Conservation (phyloP, 2,329 filamentous ascomycete genomes). For the Ophiostoma ips region DNA sequence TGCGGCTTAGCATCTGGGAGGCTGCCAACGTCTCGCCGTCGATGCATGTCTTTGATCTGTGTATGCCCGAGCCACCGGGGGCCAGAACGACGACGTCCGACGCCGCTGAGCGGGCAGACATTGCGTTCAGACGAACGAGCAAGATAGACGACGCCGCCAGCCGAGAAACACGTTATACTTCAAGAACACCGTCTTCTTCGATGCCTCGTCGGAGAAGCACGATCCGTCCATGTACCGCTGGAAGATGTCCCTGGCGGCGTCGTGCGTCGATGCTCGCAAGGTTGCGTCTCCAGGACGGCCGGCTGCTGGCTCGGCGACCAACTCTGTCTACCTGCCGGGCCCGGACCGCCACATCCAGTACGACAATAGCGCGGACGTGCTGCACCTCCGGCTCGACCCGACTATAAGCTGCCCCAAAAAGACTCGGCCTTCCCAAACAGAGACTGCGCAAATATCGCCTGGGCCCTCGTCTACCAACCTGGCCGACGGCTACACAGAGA, state of each 20-base stretch:
- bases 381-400: constrained; percentile 17
- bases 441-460: no score
- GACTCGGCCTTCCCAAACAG: not conserved
- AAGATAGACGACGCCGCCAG: not conserved
- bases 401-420: constrained; percentile 5
- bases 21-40: constrained; percentile 11
- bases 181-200: constrained; percentile 5
- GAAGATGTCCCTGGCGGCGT: constrained; percentile 4
- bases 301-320: no score
- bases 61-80: constrained; percentile 5
- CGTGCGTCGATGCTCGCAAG: constrained; percentile 9
- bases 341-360: constrained; percentile 13
- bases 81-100: not conserved
- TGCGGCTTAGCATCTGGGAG: constrained; percentile 16
- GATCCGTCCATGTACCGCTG: constrained; percentile 11
- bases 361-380: constrained; percentile 16
- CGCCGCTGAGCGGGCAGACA: not conserved
- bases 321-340: not conserved
- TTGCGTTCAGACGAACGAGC: not conserved
- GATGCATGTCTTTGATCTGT: constrained; percentile 15
- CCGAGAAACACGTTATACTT: not conserved
- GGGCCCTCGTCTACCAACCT: not conserved
- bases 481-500: not conserved
- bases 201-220: not conserved
- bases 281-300: not conserved